Conservation (phyloP, 2,329 filamentous ascomycete species). For the Davidsoniella australis region DNA sequence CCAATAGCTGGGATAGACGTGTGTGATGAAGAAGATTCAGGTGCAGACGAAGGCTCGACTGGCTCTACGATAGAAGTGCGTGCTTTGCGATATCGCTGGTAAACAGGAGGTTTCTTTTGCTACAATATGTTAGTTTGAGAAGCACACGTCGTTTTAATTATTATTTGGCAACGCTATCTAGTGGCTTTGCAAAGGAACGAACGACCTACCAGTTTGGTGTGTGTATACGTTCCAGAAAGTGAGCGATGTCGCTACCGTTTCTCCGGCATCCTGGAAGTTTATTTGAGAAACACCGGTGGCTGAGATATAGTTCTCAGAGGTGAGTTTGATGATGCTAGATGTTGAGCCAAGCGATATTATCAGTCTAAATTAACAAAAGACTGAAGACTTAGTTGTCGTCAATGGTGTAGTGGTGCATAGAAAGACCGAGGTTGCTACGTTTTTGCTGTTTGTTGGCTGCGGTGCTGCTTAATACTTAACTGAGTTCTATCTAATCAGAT, state of each 20-base stretch:
- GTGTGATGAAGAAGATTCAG: constrained; percentile 17
- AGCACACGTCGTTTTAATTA: too few species aligned
- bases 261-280: not conserved
- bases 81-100: not conserved
- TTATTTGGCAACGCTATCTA: not conserved
- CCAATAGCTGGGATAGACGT: constrained; percentile 24
- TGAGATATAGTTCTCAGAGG: too few species aligned
- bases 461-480: too few species aligned
- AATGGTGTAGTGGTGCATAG: too few species aligned
- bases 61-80: not conserved
- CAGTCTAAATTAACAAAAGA: too few species aligned
- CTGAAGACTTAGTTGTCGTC: too few species aligned
- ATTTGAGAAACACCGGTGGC: not conserved
- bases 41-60: too few species aligned
- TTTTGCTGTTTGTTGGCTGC: too few species aligned
- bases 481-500: too few species aligned
- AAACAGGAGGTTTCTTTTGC: not conserved
- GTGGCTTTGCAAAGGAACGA: not conserved
- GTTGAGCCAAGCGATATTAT: too few species aligned
- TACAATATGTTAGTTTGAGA: not conserved
- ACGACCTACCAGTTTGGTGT: not conserved
- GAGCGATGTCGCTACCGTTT: constrained; percentile 4
- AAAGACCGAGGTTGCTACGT: too few species aligned
- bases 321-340: too few species aligned
- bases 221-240: not conserved